These are phyloP conservation scores for Candida ficus DNA, from an alignment of 805 yeast species.

Conservation along the genomic window DNA sequence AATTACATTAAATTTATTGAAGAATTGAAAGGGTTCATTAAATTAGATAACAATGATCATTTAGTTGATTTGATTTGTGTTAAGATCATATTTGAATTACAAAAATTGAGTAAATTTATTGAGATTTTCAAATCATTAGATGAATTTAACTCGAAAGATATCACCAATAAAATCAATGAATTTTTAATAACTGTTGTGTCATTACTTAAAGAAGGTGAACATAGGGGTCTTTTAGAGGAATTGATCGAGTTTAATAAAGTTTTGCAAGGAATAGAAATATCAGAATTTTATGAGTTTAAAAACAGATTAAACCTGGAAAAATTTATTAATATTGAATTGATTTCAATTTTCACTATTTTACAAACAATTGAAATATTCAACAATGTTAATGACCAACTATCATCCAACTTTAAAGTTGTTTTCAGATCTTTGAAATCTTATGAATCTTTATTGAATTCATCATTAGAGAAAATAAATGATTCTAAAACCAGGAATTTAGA, in stretches of 20 bases:
- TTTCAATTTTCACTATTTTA: background rate
- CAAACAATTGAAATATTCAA: background rate
- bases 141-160: background rate
- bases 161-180: background rate
- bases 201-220: constrained; percentile 3
- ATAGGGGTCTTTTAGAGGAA: background rate
- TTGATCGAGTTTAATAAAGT: background rate
- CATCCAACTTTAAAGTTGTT: background rate
- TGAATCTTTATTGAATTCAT: background rate
- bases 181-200: background rate
- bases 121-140: background rate
- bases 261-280: background rate
- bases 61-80: constrained; percentile 1
- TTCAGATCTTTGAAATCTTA: background rate
- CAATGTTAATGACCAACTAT: background rate
- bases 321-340: background rate
- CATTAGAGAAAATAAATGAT: background rate
- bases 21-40: background rate
- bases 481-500: background rate
- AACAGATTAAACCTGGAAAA: constrained; percentile 1
- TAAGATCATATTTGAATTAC: background rate
- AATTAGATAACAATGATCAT: constrained; percentile 1
- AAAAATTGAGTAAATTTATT: background rate
- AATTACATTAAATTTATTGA: background rate
- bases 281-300: background rate